A percentile compares a stretch with the other conserved stretches of the same genome.
phyloP scores from a whole-genome alignment of 306 rosid genomes.

The Glycine soja region DNA sequence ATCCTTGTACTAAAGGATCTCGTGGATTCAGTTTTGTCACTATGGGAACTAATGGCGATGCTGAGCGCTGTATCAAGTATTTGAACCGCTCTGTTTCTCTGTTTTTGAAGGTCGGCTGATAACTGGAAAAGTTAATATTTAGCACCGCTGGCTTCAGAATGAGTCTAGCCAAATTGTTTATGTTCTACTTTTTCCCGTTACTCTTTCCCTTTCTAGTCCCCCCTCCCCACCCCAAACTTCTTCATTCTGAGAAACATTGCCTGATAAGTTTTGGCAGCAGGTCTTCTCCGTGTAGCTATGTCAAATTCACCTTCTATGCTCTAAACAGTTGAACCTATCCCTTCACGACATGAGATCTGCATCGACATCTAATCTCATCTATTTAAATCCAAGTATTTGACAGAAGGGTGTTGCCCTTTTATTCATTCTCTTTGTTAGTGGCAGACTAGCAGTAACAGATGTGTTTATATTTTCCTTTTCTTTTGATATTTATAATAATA shows the following conservation, averaged over 20 bases:
- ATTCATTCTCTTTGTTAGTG: neutral
- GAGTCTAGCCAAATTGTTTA: conserved; percentile 9
- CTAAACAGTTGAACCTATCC: neutral
- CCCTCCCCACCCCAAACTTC: neutral
- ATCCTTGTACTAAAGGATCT: conserved; percentile 55
- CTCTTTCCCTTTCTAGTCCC: neutral
- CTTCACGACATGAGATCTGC: conserved; percentile 20
- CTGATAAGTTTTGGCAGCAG: conserved; percentile 9
- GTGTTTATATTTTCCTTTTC: neutral
- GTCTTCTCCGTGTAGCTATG: neutral
- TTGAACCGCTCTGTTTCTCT: conserved; percentile 54
- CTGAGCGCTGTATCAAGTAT: conserved; percentile 55
- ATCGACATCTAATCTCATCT: neutral
- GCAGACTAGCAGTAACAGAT: neutral
- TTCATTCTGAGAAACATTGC: neutral
- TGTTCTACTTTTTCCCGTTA: neutral
- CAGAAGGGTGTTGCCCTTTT: conserved; percentile 6
- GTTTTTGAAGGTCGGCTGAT: conserved; percentile 61
- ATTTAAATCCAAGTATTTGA: conserved; percentile 1
- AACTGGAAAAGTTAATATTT: conserved; percentile 59
- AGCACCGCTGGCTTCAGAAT: conserved; percentile 16
- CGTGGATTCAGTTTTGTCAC: conserved; percentile 66
- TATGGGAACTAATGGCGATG: conserved; percentile 60
- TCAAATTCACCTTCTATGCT: neutral
- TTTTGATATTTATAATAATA: conserved; percentile 30